These are phyloP conservation scores for Cyberlindnera xylosilytica DNA, from an alignment of 805 yeast genomes.

Conservation along the genomic window DNA sequence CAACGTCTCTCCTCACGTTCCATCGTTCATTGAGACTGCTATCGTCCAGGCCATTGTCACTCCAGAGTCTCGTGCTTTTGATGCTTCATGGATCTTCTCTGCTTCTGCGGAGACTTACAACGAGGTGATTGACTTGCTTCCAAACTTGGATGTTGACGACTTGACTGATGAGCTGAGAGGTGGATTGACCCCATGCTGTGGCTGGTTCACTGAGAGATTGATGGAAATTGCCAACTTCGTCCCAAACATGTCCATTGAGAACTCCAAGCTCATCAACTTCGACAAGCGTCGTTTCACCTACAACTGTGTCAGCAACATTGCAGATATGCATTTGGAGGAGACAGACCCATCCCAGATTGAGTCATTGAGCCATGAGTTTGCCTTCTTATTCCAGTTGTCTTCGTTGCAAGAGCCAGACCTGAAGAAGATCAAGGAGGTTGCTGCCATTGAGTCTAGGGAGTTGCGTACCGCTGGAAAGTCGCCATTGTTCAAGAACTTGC, in stretches of 20 bases:
- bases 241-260: slow-evolving; percentile 71
- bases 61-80: slow-evolving; percentile 74
- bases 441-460: slow-evolving; percentile 41
- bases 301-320: slow-evolving; percentile 54
- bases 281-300: slow-evolving; percentile 75
- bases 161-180: slow-evolving; percentile 31
- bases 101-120: slow-evolving; percentile 30
- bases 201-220: slow-evolving; percentile 84
- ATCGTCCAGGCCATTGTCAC: slow-evolving; percentile 68
- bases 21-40: slow-evolving; percentile 83
- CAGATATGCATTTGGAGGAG: slow-evolving; percentile 33
- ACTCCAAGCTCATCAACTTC: slow-evolving; percentile 70
- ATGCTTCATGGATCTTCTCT: slow-evolving; percentile 67
- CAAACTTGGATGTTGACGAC: slow-evolving; percentile 33
- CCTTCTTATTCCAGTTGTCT: slow-evolving; percentile 45
- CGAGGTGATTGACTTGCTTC: slow-evolving; percentile 30
- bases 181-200: slow-evolving; percentile 78
- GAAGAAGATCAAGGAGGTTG: slow-evolving; percentile 38
- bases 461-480: slow-evolving; percentile 32
- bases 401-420: slow-evolving; percentile 31
- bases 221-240: slow-evolving; percentile 72
- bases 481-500: slow-evolving; percentile 43
- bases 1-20: slow-evolving; percentile 50
- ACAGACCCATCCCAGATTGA: slow-evolving; percentile 34
- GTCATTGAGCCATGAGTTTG: slow-evolving; percentile 39